phyloP scores from a whole-genome alignment of 306 rosid species.

The Mimosa bimucronata region DNA sequence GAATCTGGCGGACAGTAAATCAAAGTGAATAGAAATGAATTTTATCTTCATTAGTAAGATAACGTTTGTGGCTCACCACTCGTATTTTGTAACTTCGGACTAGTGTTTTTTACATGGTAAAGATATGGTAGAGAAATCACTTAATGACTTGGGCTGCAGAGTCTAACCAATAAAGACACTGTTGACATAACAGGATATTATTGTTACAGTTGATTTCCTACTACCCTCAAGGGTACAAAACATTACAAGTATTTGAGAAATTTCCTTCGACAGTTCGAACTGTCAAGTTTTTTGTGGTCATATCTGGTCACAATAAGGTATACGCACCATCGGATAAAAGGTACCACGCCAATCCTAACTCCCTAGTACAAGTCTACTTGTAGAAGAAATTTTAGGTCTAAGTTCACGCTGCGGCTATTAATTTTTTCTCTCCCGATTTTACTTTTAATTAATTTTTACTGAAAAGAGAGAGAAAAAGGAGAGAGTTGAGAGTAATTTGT shows the following conservation, averaged over 20 bases:
- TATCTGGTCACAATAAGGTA: no score
- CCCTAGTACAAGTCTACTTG: no score
- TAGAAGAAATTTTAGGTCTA: no score
- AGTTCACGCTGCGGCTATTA: no score
- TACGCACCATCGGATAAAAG: neutral
- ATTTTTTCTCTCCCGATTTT: no score
- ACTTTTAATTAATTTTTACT: no score
- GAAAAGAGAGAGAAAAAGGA: no score
- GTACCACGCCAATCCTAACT: no score
- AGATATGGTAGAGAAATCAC: neutral
- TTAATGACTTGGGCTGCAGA: neutral
- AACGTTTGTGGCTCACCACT: neutral
- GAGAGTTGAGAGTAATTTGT: no score
- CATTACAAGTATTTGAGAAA: neutral
- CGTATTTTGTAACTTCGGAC: neutral
- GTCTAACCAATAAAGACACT: neutral
- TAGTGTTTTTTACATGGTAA: slow-evolving; percentile 3
- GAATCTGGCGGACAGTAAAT: neutral
- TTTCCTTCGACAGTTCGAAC: no score
- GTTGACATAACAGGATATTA: neutral
- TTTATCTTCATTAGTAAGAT: neutral
- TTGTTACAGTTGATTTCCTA: neutral
- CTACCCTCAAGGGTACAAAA: neutral
- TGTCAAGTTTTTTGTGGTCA: no score
- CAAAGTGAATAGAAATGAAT: neutral